Percentiles rank a stretch among this genome's conserved stretches.
Conservation (phyloP, 257 asterid species). For the Handroanthus guayacan region DNA sequence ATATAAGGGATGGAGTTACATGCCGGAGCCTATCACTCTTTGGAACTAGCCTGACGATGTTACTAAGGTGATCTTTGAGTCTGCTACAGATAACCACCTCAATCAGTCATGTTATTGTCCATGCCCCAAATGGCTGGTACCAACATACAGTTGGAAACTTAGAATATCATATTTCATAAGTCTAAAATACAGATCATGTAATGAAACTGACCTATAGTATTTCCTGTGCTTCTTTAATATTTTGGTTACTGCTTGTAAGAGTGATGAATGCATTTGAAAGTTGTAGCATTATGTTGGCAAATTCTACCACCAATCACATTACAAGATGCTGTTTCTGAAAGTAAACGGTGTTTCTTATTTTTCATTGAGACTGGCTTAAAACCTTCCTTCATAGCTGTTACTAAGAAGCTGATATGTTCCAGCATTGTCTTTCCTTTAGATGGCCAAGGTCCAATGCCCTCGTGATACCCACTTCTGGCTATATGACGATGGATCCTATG, state of each 20-base stretch:
- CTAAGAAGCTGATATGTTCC: conserved; percentile 15
- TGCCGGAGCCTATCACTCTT: not conserved
- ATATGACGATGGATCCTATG: conserved; percentile 86
- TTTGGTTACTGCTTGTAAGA: conserved; percentile 8
- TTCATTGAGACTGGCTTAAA: not conserved
- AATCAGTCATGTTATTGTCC: not conserved
- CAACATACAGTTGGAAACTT: conserved; percentile 1
- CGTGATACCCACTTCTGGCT: conserved; percentile 78
- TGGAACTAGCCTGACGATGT: not conserved
- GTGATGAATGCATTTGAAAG: not conserved
- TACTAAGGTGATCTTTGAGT: not conserved
- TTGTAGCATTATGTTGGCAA: conserved; percentile 22
- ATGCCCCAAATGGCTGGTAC: not conserved
- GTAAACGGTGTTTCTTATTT: not conserved
- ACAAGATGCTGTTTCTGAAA: not conserved
- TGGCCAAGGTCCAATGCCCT: conserved; percentile 76
- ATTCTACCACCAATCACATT: not conserved
- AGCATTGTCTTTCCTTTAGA: conserved; percentile 48
- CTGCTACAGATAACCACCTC: not conserved
- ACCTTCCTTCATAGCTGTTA: not conserved
- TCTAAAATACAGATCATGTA: not conserved
- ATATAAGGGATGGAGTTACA: not conserved
- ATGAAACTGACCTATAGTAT: not conserved
- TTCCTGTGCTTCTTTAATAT: not conserved
- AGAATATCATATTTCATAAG: not conserved